These are phyloP conservation scores for Hawksworthiomyces lignivorus DNA, from an alignment of 2,329 filamentous ascomycete species.

Conservation along the genomic window DNA sequence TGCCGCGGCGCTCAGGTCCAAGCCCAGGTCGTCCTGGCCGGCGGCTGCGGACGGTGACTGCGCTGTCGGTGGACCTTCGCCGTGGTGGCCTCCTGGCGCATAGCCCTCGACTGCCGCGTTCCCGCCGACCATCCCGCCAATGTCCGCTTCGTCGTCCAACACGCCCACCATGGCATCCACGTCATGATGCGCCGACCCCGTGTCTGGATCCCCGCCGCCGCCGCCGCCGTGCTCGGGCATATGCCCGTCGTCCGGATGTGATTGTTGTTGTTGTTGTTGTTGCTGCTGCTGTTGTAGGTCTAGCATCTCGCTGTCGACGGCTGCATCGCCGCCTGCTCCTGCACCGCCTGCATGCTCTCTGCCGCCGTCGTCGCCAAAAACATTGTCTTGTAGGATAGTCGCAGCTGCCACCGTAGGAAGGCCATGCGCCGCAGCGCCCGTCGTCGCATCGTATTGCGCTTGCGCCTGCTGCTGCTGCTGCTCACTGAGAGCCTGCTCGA, in stretches of 20 bases:
- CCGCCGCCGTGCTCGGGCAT: slow-evolving; percentile 11
- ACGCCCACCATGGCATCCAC: slow-evolving; percentile 14
- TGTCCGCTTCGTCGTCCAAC: slow-evolving; percentile 13
- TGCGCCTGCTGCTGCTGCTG: slow-evolving; percentile 14
- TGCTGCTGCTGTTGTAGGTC: neutral
- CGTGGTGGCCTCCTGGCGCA: neutral
- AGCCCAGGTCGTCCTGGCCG: slow-evolving; percentile 1
- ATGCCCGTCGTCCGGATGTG: slow-evolving; percentile 3
- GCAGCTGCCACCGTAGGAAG: neutral
- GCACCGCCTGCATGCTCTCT: neutral
- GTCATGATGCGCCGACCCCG: too few species aligned
- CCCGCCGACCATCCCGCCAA: slow-evolving; percentile 10
- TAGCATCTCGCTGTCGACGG: slow-evolving; percentile 2
- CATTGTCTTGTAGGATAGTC: slow-evolving; percentile 1
- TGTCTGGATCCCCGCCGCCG: slow-evolving; percentile 5
- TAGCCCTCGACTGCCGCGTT: slow-evolving; percentile 2
- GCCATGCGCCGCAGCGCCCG: neutral
- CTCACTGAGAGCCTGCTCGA: slow-evolving; percentile 12
- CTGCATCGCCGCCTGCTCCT: neutral
- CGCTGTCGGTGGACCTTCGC: neutral
- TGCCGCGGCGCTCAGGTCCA: slow-evolving; percentile 5
- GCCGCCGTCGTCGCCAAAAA: neutral
- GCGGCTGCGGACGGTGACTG: slow-evolving; percentile 6
- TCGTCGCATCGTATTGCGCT: neutral
- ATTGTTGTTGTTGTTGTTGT: slow-evolving; percentile 10